These are phyloP conservation scores for Fusarium staphyleae DNA, from an alignment of 2,329 filamentous ascomycete genomes.

Conservation along the genomic window DNA sequence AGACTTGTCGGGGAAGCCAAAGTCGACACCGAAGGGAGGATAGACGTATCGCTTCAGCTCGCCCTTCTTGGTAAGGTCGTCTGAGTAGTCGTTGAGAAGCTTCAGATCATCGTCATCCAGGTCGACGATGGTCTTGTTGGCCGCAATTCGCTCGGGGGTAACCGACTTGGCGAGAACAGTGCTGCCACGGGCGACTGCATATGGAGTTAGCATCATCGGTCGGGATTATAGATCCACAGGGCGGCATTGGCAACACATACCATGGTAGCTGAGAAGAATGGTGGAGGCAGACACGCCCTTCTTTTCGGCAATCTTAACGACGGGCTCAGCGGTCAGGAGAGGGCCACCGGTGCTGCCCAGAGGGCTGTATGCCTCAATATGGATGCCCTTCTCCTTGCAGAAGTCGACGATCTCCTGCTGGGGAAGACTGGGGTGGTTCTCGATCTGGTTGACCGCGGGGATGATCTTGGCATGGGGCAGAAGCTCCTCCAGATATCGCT, in stretches of 20 bases:
- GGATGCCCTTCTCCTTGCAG: conserved; percentile 72
- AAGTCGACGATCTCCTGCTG: conserved; percentile 76
- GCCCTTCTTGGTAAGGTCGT: conserved; percentile 55
- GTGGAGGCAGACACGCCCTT: conserved; percentile 66
- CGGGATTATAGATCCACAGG: neutral
- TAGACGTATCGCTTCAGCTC: conserved; percentile 70
- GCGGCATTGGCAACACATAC: conserved; percentile 52
- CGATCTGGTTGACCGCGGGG: conserved; percentile 75
- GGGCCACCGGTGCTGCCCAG: conserved; percentile 70
- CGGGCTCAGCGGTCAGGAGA: conserved; percentile 67
- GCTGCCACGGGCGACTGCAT: conserved; percentile 69
- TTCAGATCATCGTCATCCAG: conserved; percentile 69
- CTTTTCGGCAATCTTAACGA: conserved; percentile 70
- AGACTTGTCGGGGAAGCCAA: conserved; percentile 75
- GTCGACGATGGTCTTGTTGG: conserved; percentile 71
- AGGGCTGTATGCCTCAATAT: conserved; percentile 76
- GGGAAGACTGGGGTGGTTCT: conserved; percentile 74
- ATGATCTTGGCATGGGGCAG: conserved; percentile 59
- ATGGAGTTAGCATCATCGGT: neutral
- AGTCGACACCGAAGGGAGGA: conserved; percentile 71
- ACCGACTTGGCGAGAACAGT: conserved; percentile 79
- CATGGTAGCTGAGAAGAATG: conserved; percentile 75
- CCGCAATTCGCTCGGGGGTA: conserved; percentile 70
- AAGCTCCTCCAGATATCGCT: conserved; percentile 62
- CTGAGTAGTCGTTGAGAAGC: conserved; percentile 64